Evolutionary conservation across 192 early-diverging fungal species (phyloP).

Genomic region (Entomortierella lignicola): DNA sequence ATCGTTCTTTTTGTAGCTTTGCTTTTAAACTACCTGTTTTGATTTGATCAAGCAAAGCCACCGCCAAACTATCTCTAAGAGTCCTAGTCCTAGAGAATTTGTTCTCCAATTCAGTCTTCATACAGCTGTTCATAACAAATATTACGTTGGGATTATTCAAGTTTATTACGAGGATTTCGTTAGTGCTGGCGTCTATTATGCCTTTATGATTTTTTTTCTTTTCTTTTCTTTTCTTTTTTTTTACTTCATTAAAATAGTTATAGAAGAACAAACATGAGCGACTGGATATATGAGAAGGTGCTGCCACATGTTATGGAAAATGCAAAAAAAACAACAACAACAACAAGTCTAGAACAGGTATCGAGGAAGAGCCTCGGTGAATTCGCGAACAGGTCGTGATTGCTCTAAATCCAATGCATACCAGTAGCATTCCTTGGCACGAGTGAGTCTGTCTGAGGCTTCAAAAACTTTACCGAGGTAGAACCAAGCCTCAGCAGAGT

Average conservation of each 20-base stretch:
- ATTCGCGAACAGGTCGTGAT: slow-evolving; percentile 57
- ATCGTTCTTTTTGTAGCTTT: background rate
- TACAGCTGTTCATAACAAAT: too few relatives aligned
- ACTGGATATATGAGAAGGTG: background rate
- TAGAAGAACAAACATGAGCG: too few relatives aligned
- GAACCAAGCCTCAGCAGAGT: slow-evolving; percentile 73
- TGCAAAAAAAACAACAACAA: background rate
- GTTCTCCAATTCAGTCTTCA: background rate
- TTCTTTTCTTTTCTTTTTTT: too few relatives aligned
- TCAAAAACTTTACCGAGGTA: slow-evolving; percentile 63
- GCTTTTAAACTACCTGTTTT: background rate
- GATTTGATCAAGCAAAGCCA: background rate
- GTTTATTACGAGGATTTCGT: too few relatives aligned
- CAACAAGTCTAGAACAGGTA: slow-evolving; percentile 17
- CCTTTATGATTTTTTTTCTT: too few relatives aligned
- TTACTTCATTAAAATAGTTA: background rate
- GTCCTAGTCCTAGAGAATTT: background rate
- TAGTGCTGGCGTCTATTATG: too few relatives aligned
- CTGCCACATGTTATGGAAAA: too few relatives aligned
- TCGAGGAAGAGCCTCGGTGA: slow-evolving; percentile 17
- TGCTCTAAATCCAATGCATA: slow-evolving; percentile 70
- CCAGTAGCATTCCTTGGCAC: slow-evolving; percentile 68
- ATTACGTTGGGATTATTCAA: too few relatives aligned
- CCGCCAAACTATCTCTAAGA: background rate
- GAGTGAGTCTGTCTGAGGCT: slow-evolving; percentile 46